Evolutionary conservation across 140 eudicot species (phyloP).

Genomic region (Oenanthe javanica): DNA sequence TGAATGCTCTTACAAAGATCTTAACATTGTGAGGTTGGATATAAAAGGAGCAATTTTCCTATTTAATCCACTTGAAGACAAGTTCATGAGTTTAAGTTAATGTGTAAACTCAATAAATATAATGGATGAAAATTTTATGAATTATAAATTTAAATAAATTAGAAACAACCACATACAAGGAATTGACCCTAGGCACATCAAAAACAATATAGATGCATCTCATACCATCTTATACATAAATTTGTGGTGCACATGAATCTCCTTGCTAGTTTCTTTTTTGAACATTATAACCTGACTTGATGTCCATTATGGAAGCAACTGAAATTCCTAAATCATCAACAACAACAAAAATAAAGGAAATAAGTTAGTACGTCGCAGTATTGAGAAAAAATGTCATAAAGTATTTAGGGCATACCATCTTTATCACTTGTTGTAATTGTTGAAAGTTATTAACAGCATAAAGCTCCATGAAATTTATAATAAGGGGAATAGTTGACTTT

Average conservation of each 20-base stretch:
- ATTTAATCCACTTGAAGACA: slow-evolving; percentile 35
- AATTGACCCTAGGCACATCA: slow-evolving; percentile 23
- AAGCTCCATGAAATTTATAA: slow-evolving; percentile 41
- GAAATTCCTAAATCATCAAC: background rate
- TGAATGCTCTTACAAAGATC: slow-evolving; percentile 26
- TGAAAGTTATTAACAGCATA: slow-evolving; percentile 17
- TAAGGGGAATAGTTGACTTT: slow-evolving; percentile 36
- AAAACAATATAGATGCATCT: slow-evolving; percentile 28
- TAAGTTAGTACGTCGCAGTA: background rate
- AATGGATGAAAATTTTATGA: background rate
- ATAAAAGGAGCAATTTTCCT: slow-evolving; percentile 34
- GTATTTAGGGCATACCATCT: slow-evolving; percentile 20
- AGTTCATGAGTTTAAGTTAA: slow-evolving; percentile 23
- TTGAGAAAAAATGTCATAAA: background rate
- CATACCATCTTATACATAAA: slow-evolving; percentile 35
- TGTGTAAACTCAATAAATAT: background rate
- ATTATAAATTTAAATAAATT: background rate
- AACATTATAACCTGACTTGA: slow-evolving; percentile 32
- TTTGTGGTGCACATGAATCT: slow-evolving; percentile 46
- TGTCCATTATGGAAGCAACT: slow-evolving; percentile 28
- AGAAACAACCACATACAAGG: slow-evolving; percentile 25
- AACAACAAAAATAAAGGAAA: background rate
- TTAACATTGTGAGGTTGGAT: slow-evolving; percentile 40
- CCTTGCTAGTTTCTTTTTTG: slow-evolving; percentile 46
- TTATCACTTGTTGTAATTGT: slow-evolving; percentile 28